Conservation (phyloP, 2,329 filamentous ascomycete genomes). For the Aspergillus sp. region DNA sequence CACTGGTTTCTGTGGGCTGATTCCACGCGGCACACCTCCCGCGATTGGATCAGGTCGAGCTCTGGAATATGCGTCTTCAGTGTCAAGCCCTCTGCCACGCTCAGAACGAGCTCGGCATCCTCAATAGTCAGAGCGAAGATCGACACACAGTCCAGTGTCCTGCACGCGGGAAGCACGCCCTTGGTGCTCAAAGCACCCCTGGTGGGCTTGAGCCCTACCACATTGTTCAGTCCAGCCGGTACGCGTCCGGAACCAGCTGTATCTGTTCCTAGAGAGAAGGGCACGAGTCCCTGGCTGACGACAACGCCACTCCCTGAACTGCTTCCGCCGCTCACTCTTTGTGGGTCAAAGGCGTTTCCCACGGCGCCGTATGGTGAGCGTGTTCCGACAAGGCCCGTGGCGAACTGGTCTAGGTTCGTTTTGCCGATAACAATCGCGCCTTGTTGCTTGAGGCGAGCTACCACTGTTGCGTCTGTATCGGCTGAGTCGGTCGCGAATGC, state of each 20-base stretch:
- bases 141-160: conserved; percentile 8
- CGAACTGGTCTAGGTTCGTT: conserved; percentile 11
- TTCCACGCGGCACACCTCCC: background rate
- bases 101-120: conserved; percentile 1
- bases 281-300: conserved; percentile 6
- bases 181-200: background rate
- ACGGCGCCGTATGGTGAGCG: conserved; percentile 8
- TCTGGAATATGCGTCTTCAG: conserved; percentile 5
- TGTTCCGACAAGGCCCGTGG: conserved; percentile 1
- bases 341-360: background rate
- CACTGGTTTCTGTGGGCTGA: background rate
- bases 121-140: conserved; percentile 7
- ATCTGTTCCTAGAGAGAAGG: conserved; percentile 11
- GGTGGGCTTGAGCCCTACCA: conserved; percentile 13
- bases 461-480: background rate
- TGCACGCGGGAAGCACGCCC: conserved; percentile 7
- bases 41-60: background rate
- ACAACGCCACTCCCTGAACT: conserved; percentile 9
- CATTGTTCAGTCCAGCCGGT: conserved; percentile 8
- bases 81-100: background rate
- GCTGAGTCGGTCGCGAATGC: background rate
- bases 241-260: conserved; percentile 7
- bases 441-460: background rate
- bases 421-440: conserved; percentile 13
- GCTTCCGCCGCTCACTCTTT: conserved; percentile 5